Percentiles rank a stretch among this genome's conserved stretches.
Conservation (phyloP, 768 basidiomycete genomes). For the Lactifluus piperatus region DNA sequence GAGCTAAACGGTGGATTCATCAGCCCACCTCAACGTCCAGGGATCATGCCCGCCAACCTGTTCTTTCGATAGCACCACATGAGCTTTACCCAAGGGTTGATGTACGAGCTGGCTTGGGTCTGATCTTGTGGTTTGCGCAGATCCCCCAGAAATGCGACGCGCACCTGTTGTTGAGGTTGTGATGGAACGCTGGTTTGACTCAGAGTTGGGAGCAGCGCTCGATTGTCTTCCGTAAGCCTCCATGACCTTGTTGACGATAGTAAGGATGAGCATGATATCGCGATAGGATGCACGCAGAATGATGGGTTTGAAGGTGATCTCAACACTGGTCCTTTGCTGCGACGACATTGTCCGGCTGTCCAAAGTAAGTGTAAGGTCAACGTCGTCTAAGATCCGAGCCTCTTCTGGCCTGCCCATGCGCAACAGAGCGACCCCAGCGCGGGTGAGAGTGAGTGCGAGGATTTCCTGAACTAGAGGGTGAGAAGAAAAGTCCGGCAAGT, state of each 20-base stretch:
- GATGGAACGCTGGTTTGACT: slow-evolving; percentile 11
- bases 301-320: slow-evolving; percentile 72
- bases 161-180: neutral
- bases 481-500: neutral
- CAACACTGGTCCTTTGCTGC: slow-evolving; percentile 75
- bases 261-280: slow-evolving; percentile 82
- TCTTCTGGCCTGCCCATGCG: slow-evolving; percentile 82
- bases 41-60: slow-evolving; percentile 42
- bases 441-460: slow-evolving; percentile 67
- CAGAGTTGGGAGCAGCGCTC: slow-evolving; percentile 24
- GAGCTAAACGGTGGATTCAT: slow-evolving; percentile 38
- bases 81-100: slow-evolving; percentile 29
- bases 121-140: neutral
- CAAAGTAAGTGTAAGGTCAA: slow-evolving; percentile 80
- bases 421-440: slow-evolving; percentile 88
- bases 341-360: slow-evolving; percentile 66
- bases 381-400: slow-evolving; percentile 88
- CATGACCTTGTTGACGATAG: slow-evolving; percentile 80
- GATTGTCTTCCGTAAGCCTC: slow-evolving; percentile 52
- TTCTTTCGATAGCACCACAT: slow-evolving; percentile 65
- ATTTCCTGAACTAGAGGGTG: slow-evolving; percentile 45
- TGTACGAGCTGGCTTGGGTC: slow-evolving; percentile 8
- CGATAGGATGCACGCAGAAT: slow-evolving; percentile 93
- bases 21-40: neutral
- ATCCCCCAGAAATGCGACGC: slow-evolving; percentile 4